Base-by-base conservation (phyloP, 2,329 filamentous ascomycete genomes). In the Xylaria sp. region DNA sequence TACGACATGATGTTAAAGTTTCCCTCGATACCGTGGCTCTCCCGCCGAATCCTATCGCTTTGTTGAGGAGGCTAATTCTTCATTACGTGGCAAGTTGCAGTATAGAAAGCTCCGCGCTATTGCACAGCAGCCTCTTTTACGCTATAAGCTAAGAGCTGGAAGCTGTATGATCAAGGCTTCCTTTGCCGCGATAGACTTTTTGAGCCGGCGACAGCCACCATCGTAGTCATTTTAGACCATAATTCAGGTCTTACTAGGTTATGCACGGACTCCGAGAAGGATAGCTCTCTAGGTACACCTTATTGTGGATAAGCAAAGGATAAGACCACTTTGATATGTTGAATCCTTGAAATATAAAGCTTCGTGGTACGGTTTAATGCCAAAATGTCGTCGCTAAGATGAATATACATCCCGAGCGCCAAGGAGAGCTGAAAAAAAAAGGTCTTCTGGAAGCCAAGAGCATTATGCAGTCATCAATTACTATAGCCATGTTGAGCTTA, bases 1-100 rank as follows among this genome's bases (percentile, higher is more conserved):
- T 58, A 58, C 13, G 55, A 23, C 12, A n/a, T 46, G 32, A 51
- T 51, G 23, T 51, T 2, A 51, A 23, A 51, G 20, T 51, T 51
- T 51, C 48, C 48, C 3, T 51, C 20, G 48, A 51, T 51, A 51
- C 12, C 20, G 48, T 51, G 23, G 25, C 20, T 28, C 10, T 28
- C 25, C 20, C 10, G 20, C 25, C 20, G 6, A 51, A 25, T 9
- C 48, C 20, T 51, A 51, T 51, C 18, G 48, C 20, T 51, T 51
- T 15, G 25, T 28, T n/a, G 4, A 25, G 10, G 20, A 12, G 7
- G 8, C 48, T 51, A 9, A 51, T 28, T 51, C 48, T 51, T 51
- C 13, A 25, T 23, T 51, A 28, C 20, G 4, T n/a, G 18, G 18
- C 44, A 46, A n/a, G 18, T 46, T 46, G n/a, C 15, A n/a, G 44